These are phyloP conservation scores for Diutina catenulata DNA, from an alignment of 1,139 yeast species.

Conservation along the genomic window DNA sequence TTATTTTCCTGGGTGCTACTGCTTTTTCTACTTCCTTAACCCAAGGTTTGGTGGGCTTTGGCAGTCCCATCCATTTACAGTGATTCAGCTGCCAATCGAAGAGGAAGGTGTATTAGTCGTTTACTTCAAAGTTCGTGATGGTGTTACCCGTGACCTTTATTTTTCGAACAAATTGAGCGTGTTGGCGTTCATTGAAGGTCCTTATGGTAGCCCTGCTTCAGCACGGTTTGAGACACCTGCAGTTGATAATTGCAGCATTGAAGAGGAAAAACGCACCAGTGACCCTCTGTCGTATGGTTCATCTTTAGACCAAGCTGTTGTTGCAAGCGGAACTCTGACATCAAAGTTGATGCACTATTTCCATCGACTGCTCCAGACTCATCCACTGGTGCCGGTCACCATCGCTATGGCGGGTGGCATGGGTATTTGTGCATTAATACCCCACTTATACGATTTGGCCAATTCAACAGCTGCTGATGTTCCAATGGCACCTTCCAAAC, in stretches of 20 bases:
- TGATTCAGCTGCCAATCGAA: slow-evolving; percentile 9
- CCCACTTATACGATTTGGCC: slow-evolving; percentile 7
- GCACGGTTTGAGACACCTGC: too few species aligned
- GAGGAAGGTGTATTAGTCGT: slow-evolving; percentile 7
- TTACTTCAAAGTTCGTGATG: slow-evolving; percentile 10
- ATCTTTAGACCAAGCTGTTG: too few species aligned
- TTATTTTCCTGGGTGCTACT: slow-evolving; percentile 9
- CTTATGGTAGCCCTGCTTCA: too few species aligned
- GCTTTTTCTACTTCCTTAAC: slow-evolving; percentile 10
- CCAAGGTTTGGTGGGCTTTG: slow-evolving; percentile 9
- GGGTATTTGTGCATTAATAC: slow-evolving; percentile 10
- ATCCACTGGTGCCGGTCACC: slow-evolving; percentile 6
- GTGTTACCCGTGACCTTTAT: slow-evolving; percentile 8
- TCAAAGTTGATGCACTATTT: too few species aligned
- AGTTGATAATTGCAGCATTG: too few species aligned
- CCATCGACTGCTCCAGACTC: too few species aligned
- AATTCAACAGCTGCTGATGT: too few species aligned
- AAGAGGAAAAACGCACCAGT: too few species aligned
- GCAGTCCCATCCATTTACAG: slow-evolving; percentile 11
- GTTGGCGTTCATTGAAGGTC: slow-evolving; percentile 11
- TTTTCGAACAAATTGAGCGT: slow-evolving; percentile 8
- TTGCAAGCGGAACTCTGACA: too few species aligned
- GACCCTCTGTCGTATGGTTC: too few species aligned
- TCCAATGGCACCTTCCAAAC: slow-evolving; percentile 7
- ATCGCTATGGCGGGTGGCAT: slow-evolving; percentile 11